Evolutionary conservation across 164 flowering plant genomes (phyloP).

Genomic region (Vitis labrusca): DNA sequence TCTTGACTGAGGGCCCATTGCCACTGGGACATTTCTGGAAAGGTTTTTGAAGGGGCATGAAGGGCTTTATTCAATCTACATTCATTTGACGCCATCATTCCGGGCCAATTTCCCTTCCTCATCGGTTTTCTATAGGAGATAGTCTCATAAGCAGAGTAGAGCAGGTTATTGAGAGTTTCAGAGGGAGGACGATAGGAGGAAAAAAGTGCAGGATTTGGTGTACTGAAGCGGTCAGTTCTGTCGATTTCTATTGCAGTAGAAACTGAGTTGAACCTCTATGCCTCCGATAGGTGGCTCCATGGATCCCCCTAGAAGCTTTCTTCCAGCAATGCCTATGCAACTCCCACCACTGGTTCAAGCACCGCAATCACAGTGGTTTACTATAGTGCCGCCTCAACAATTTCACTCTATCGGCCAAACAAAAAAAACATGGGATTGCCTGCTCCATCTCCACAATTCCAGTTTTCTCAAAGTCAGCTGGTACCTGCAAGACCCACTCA

Average conservation of each 20-base stretch:
- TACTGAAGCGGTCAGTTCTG: too few relatives aligned
- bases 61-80: slow-evolving; percentile 45
- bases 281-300: slow-evolving; percentile 25
- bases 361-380: slow-evolving; percentile 22
- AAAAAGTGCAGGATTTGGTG: too few relatives aligned
- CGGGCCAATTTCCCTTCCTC: slow-evolving; percentile 25
- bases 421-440: slow-evolving; percentile 23
- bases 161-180: too few relatives aligned
- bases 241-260: too few relatives aligned
- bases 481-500: slow-evolving; percentile 11
- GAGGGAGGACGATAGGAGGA: too few relatives aligned
- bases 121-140: slow-evolving; percentile 34
- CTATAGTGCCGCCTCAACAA: slow-evolving; percentile 21
- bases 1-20: slow-evolving; percentile 52
- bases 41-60: slow-evolving; percentile 56
- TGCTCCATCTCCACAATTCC: slow-evolving; percentile 22
- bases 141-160: too few relatives aligned
- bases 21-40: slow-evolving; percentile 65
- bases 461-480: slow-evolving; percentile 32
- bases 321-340: slow-evolving; percentile 16
- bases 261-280: too few relatives aligned
- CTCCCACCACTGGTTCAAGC: slow-evolving; percentile 21
- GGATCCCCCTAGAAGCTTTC: slow-evolving; percentile 25
- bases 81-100: slow-evolving; percentile 53
- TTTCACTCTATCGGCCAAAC: slow-evolving; percentile 19